A percentile compares a stretch with the other conserved stretches of the same genome.
phyloP scores from a whole-genome alignment of 1,284 basidiomycete genomes.

The Tetrapyrgos nigripes region DNA sequence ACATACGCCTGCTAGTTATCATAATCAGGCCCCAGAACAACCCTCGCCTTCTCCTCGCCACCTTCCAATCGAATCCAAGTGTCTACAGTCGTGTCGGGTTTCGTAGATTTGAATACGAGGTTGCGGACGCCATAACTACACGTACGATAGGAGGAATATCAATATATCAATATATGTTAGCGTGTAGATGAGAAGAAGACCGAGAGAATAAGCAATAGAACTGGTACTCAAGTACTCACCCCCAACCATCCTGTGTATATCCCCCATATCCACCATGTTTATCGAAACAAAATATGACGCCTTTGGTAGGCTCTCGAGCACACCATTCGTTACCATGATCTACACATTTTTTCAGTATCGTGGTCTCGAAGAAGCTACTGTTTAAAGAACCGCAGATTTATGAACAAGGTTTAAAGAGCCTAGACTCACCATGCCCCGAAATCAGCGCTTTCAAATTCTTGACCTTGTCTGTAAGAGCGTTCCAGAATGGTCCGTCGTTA shows the following conservation, averaged over 20 bases:
- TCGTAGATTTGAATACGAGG: slow-evolving; percentile 56
- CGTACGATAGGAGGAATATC: too few relatives aligned
- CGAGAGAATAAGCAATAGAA: slow-evolving; percentile 40
- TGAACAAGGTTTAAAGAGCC: neutral
- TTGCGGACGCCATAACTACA: slow-evolving; percentile 67
- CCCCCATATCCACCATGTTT: slow-evolving; percentile 71
- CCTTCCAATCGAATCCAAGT: slow-evolving; percentile 69
- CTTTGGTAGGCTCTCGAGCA: slow-evolving; percentile 61
- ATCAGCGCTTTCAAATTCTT: slow-evolving; percentile 69
- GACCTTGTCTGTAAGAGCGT: slow-evolving; percentile 60
- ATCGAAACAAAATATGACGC: slow-evolving; percentile 72
- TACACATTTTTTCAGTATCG: too few relatives aligned
- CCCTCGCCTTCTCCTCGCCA: slow-evolving; percentile 47
- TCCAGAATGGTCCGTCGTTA: slow-evolving; percentile 67
- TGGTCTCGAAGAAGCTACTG: too few relatives aligned
- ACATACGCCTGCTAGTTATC: too few relatives aligned
- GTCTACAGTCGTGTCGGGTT: slow-evolving; percentile 50
- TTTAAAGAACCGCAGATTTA: too few relatives aligned
- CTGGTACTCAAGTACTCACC: neutral
- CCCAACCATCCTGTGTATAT: slow-evolving; percentile 8
- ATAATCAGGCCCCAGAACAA: slow-evolving; percentile 11
- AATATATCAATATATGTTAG: neutral
- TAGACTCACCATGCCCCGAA: slow-evolving; percentile 64
- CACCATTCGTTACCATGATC: slow-evolving; percentile 82
- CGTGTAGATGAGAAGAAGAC: slow-evolving; percentile 20